These are phyloP conservation scores for Hymenoscyphus scutula DNA, from an alignment of 2,329 filamentous ascomycete species.

Conservation along the genomic window DNA sequence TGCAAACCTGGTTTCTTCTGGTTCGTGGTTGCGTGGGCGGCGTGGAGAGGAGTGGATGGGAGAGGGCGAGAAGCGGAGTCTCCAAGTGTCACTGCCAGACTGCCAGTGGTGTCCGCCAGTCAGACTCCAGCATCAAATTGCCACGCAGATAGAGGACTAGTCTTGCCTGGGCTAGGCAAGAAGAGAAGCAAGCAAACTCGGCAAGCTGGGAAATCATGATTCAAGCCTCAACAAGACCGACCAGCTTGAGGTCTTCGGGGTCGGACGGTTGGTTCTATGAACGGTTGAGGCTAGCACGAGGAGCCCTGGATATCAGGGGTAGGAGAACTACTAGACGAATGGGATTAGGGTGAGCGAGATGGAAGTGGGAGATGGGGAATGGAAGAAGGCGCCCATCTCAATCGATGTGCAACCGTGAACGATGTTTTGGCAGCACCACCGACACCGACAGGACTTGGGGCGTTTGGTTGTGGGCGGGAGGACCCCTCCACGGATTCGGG, in stretches of 20 bases:
- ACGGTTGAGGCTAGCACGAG: not conserved
- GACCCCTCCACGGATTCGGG: not conserved
- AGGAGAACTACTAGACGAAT: not conserved
- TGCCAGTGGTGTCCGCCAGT: not conserved
- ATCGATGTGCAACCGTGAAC: not conserved
- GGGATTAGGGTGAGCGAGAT: not conserved
- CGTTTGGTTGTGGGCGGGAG: constrained; percentile 5
- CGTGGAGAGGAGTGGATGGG: constrained; percentile 2
- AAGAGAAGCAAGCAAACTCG: constrained; percentile 1
- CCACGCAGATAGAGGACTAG: constrained; percentile 1
- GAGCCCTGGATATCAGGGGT: not conserved
- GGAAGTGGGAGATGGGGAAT: not conserved
- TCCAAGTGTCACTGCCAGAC: not conserved
- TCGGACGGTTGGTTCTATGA: not conserved
- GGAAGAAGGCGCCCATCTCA: too few relatives aligned
- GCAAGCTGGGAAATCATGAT: not conserved
- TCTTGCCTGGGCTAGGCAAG: not conserved
- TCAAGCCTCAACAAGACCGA: constrained; percentile 2
- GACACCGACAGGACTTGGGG: constrained; percentile 6
- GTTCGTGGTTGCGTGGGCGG: not conserved
- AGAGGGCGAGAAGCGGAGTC: not conserved
- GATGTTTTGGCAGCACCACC: constrained; percentile 5
- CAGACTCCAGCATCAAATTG: constrained; percentile 10
- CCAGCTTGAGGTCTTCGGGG: not conserved
- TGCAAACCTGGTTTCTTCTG: constrained; percentile 2